phyloP scores from a whole-genome alignment of 257 asterid species.

The Nyctanthes arbortristis region DNA sequence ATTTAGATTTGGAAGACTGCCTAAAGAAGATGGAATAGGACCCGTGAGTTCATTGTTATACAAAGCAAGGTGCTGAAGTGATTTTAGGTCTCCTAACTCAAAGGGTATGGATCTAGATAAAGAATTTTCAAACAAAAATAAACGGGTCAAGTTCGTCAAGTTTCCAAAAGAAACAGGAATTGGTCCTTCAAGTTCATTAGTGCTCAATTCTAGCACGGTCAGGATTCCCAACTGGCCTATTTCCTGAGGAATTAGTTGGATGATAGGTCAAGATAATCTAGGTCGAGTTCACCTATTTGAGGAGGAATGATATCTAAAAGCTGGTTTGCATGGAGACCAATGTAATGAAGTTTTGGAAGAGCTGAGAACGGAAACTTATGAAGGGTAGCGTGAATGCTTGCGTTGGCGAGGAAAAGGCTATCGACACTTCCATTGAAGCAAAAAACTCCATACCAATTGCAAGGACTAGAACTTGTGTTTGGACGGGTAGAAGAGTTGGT shows the following conservation, averaged over 20 bases:
- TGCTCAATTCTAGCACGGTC: neutral
- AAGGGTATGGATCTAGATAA: slow-evolving; percentile 15
- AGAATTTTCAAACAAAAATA: neutral
- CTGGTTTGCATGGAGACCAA: no score
- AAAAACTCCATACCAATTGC: slow-evolving; percentile 29
- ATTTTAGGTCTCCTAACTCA: no score
- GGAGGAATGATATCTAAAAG: no score
- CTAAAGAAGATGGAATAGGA: no score
- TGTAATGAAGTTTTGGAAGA: no score
- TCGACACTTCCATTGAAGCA: slow-evolving; percentile 10
- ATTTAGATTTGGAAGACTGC: no score
- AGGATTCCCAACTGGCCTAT: slow-evolving; percentile 1
- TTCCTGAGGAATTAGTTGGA: neutral
- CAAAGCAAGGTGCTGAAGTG: no score
- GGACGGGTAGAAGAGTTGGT: slow-evolving; percentile 1
- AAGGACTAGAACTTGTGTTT: slow-evolving; percentile 11
- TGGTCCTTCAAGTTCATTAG: no score
- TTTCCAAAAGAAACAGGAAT: neutral
- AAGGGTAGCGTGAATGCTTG: slow-evolving; percentile 12
- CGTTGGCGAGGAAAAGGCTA: slow-evolving; percentile 9
- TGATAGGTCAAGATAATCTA: neutral
- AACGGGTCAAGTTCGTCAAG: neutral
- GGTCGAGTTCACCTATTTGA: neutral
- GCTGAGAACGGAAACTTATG: no score
- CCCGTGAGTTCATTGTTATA: no score